Percentiles rank a stretch among this genome's conserved stretches.
These are phyloP conservation scores for Daldinia grandis DNA, from an alignment of 495 filamentous ascomycete genomes.

Conservation along the genomic window DNA sequence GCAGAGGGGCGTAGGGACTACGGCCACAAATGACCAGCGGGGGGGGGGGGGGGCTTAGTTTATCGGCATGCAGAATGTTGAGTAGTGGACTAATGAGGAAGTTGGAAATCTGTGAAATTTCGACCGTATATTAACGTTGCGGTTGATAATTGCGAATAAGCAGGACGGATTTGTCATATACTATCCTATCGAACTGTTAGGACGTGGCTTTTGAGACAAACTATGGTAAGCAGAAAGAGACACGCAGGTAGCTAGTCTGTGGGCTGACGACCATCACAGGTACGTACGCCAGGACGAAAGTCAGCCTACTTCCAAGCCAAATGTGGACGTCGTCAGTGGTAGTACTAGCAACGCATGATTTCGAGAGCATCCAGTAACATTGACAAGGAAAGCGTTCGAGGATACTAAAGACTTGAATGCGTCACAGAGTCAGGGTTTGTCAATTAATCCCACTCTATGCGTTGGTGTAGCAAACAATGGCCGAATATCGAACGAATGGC, in stretches of 20 bases:
- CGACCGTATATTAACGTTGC: slow-evolving; percentile 5
- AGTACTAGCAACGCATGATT: slow-evolving; percentile 23
- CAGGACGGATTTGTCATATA: slow-evolving; percentile 13
- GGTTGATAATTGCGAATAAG: neutral
- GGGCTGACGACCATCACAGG: neutral
- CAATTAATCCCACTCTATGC: neutral
- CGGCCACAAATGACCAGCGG: slow-evolving; percentile 18
- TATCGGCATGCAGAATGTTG: slow-evolving; percentile 19
- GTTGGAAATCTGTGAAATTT: neutral
- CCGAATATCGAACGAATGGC: neutral
- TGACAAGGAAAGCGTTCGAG: slow-evolving; percentile 18
- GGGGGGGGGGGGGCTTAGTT: slow-evolving; percentile 3
- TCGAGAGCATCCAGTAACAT: slow-evolving; percentile 25
- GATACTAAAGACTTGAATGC: neutral
- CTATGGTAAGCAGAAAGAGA: neutral
- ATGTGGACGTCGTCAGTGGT: slow-evolving; percentile 17
- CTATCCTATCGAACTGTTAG: slow-evolving; percentile 24
- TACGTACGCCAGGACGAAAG: neutral
- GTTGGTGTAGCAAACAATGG: slow-evolving; percentile 6
- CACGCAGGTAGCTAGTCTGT: neutral
- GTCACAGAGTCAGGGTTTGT: slow-evolving; percentile 2
- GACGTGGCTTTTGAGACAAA: slow-evolving; percentile 12
- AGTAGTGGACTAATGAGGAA: slow-evolving; percentile 4
- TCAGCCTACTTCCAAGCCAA: slow-evolving; percentile 4
- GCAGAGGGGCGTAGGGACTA: neutral